A percentile compares a stretch with the other conserved stretches of the same genome.
Conservation (phyloP, 257 asterid genomes). For the Thymus mandschuricus region DNA sequence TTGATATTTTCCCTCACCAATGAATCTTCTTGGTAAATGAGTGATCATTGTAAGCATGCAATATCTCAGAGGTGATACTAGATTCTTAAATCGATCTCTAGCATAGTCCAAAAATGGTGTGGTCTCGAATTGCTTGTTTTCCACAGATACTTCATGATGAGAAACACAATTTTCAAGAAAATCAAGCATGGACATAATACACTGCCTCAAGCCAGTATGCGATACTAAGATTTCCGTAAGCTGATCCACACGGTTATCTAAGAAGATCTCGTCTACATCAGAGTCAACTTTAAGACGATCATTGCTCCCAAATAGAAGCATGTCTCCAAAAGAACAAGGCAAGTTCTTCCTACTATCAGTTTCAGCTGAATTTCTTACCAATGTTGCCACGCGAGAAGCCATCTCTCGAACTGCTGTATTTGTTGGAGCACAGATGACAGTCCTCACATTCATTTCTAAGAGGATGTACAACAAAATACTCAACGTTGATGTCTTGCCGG, state of each 20-base stretch:
- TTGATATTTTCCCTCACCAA: slow-evolving; percentile 39
- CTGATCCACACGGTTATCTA: slow-evolving; percentile 46
- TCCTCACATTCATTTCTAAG: slow-evolving; percentile 45
- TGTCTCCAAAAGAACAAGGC: slow-evolving; percentile 42
- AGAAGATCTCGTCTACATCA: slow-evolving; percentile 40
- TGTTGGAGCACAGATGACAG: too few species aligned
- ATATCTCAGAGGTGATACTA: slow-evolving; percentile 37
- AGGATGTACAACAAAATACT: slow-evolving; percentile 45
- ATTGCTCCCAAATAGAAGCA: slow-evolving; percentile 52
- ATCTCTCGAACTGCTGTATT: too few species aligned
- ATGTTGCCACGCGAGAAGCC: too few species aligned
- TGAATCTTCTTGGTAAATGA: slow-evolving; percentile 48
- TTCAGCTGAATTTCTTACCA: too few species aligned
- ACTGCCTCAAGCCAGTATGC: slow-evolving; percentile 44
- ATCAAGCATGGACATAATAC: slow-evolving; percentile 34
- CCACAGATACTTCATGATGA: slow-evolving; percentile 33
- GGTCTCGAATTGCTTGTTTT: slow-evolving; percentile 33
- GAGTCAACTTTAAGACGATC: slow-evolving; percentile 39
- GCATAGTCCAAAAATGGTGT: slow-evolving; percentile 41
- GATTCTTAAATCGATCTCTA: slow-evolving; percentile 37
- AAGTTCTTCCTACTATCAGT: too few species aligned
- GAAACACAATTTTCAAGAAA: slow-evolving; percentile 52
- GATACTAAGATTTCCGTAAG: slow-evolving; percentile 37
- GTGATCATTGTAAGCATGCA: slow-evolving; percentile 41
- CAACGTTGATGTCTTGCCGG: slow-evolving; percentile 59